Conservation (phyloP, 495 filamentous ascomycete genomes). For the Letharia lupina region DNA sequence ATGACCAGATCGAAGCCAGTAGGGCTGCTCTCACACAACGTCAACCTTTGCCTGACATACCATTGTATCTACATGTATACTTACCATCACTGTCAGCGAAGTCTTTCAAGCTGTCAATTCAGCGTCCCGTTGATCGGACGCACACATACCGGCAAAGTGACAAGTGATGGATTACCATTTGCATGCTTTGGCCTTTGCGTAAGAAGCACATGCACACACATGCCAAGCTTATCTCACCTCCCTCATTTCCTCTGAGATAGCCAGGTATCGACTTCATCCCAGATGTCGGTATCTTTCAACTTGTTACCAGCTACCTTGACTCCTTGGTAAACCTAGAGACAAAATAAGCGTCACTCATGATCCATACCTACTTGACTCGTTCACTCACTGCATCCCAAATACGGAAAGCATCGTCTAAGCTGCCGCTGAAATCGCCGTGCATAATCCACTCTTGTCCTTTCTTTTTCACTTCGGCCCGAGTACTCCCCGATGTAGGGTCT, state of each 20-base stretch:
- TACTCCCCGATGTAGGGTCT: slow-evolving; percentile 48
- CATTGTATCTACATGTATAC: not conserved
- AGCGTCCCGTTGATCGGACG: not conserved
- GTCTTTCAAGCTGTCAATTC: not conserved
- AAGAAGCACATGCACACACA: not conserved
- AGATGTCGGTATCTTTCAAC: slow-evolving; percentile 53
- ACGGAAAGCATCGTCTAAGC: slow-evolving; percentile 69
- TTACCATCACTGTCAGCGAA: not conserved
- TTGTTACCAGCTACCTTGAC: slow-evolving; percentile 57
- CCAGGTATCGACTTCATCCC: slow-evolving; percentile 60
- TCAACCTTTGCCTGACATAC: not conserved
- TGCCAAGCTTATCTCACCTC: not conserved
- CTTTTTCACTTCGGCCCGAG: slow-evolving; percentile 49
- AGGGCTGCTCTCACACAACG: not conserved
- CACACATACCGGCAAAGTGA: slow-evolving; percentile 1
- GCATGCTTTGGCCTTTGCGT: not conserved
- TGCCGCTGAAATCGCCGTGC: slow-evolving; percentile 63
- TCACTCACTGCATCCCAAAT: slow-evolving; percentile 70
- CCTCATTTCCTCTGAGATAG: slow-evolving; percentile 44
- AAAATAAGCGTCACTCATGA: not conserved
- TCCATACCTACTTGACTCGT: not conserved
- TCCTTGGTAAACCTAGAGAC: slow-evolving; percentile 50
- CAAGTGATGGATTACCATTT: not conserved
- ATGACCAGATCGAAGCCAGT: not conserved
- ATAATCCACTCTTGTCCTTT: slow-evolving; percentile 68